phyloP scores from a whole-genome alignment of 176 grass and related monocot genomes.

The Oryza punctata region DNA sequence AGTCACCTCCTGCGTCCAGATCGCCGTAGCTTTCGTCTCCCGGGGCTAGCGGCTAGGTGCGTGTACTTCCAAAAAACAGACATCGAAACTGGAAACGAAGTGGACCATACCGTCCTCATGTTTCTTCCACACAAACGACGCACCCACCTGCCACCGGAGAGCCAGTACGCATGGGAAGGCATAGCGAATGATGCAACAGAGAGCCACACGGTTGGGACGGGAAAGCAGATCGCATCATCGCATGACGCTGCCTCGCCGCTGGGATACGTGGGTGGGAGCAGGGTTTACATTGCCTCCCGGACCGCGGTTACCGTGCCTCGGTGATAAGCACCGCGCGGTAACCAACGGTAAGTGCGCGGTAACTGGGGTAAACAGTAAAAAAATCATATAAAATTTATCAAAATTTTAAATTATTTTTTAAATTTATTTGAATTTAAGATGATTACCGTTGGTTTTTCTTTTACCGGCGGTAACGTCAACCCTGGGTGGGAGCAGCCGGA shows the following conservation, averaged over 20 bases:
- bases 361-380: no score
- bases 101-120: background rate
- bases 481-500: background rate
- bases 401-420: no score
- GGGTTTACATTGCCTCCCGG: no score
- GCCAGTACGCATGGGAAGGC: background rate
- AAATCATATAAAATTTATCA: no score
- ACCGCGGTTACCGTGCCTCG: no score
- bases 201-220: no score
- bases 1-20: slow-evolving; percentile 2
- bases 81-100: background rate
- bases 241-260: background rate
- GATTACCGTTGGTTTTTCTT: no score
- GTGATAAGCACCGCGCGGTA: no score
- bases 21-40: slow-evolving; percentile 24
- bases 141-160: background rate
- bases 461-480: no score
- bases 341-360: no score
- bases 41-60: background rate
- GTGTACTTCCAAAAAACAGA: background rate
- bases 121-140: background rate
- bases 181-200: no score
- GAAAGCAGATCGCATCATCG: background rate
- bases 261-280: background rate
- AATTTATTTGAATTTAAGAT: no score